Conservation (phyloP, 1,284 basidiomycete species). For the Ganoderma leucocontextum region DNA sequence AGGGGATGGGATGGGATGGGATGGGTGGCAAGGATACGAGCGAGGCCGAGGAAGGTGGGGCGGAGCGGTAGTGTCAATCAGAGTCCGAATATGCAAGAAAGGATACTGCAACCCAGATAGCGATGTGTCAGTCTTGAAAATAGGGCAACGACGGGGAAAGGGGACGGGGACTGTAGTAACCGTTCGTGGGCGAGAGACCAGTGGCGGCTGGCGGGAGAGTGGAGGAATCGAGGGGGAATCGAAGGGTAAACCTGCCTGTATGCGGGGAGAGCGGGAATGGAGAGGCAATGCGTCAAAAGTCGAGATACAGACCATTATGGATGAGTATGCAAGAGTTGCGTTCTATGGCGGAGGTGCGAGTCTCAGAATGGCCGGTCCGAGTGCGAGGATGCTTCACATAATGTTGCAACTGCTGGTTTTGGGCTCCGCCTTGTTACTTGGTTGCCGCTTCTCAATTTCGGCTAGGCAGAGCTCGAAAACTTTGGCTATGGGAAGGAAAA, state of each 20-base stretch:
- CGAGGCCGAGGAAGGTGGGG: conserved; percentile 13
- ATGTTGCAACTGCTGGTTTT: conserved; percentile 67
- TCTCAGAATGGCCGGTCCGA: conserved; percentile 2
- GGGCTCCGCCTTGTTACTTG: conserved; percentile 66
- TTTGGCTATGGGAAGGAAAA: conserved; percentile 59
- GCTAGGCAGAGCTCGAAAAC: conserved; percentile 90
- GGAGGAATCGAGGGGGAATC: conserved; percentile 12
- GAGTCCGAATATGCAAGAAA: conserved; percentile 35
- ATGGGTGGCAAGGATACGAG: conserved; percentile 5
- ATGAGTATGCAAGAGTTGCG: conserved; percentile 34
- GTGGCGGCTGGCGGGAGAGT: conserved; percentile 8
- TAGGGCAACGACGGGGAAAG: conserved; percentile 4
- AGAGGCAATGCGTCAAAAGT: conserved; percentile 15
- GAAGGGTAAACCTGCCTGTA: conserved; percentile 21
- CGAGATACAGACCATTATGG: conserved; percentile 34
- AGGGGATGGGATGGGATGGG: background rate
- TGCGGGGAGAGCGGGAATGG: conserved; percentile 12
- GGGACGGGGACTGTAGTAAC: conserved; percentile 4
- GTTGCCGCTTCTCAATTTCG: conserved; percentile 83
- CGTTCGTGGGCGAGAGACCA: conserved; percentile 7
- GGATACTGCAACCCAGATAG: conserved; percentile 30
- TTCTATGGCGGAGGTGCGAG: conserved; percentile 30
- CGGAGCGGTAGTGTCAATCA: conserved; percentile 28
- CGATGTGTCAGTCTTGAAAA: conserved; percentile 28
- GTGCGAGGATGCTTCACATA: conserved; percentile 61